These are phyloP conservation scores for Penicillium sclerotiorum DNA, from an alignment of 2,329 filamentous ascomycete genomes.

Conservation along the genomic window DNA sequence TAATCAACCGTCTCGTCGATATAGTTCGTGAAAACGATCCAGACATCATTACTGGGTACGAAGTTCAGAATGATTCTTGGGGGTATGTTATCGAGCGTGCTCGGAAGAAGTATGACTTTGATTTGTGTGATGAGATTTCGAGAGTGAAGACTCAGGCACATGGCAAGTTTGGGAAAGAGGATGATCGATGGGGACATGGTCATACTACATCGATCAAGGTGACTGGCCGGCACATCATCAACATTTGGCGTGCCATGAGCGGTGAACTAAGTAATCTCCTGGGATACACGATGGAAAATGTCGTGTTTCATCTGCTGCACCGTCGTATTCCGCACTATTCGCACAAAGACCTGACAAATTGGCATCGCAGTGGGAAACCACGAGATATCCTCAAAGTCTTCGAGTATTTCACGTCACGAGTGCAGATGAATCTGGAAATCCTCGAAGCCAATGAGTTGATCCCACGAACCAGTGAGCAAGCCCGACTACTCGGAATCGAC, in stretches of 20 bases:
- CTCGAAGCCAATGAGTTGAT: conserved; percentile 88
- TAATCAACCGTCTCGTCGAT: conserved; percentile 83
- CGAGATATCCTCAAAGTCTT: conserved; percentile 74
- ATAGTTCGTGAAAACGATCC: conserved; percentile 84
- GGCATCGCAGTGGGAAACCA: conserved; percentile 72
- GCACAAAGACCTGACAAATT: conserved; percentile 75
- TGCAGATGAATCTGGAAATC: conserved; percentile 84
- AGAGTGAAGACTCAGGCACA: conserved; percentile 82
- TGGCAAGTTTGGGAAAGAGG: conserved; percentile 81
- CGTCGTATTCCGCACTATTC: conserved; percentile 85
- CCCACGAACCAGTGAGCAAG: conserved; percentile 88
- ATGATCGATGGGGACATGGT: conserved; percentile 90
- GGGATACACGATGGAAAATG: conserved; percentile 96
- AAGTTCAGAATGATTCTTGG: conserved; percentile 93
- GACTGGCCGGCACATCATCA: conserved; percentile 95
- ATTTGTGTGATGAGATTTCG: conserved; percentile 88
- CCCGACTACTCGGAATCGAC: conserved; percentile 86
- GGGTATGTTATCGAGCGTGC: conserved; percentile 93
- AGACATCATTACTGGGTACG: conserved; percentile 91
- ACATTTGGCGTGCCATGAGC: conserved; percentile 95
- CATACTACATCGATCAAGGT: conserved; percentile 88
- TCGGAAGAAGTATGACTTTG: conserved; percentile 80
- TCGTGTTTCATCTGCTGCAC: conserved; percentile 87
- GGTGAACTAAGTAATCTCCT: conserved; percentile 80
- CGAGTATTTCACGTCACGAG: conserved; percentile 74